A percentile compares a stretch with the other conserved stretches of the same genome.
These are phyloP conservation scores for Phylloporus sp. DNA, from an alignment of 768 basidiomycete species.

Conservation along the genomic window DNA sequence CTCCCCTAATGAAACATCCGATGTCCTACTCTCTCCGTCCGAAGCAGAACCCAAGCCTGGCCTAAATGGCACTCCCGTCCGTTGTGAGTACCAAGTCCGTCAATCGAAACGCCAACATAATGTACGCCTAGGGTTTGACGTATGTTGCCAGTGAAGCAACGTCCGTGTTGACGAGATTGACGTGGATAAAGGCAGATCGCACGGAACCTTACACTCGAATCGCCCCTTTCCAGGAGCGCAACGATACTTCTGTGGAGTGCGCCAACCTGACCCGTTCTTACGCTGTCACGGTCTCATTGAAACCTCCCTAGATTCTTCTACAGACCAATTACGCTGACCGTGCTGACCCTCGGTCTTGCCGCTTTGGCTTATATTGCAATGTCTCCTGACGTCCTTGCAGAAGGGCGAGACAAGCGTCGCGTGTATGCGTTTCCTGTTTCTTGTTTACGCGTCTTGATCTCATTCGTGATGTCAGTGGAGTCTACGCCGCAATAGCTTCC, in stretches of 20 bases:
- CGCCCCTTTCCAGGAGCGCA: constrained; percentile 75
- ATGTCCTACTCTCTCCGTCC: constrained; percentile 41
- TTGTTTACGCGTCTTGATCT: not conserved
- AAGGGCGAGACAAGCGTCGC: constrained; percentile 75
- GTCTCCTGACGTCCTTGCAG: constrained; percentile 77
- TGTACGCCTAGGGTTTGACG: constrained; percentile 68
- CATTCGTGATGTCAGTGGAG: constrained; percentile 45
- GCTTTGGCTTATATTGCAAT: constrained; percentile 78
- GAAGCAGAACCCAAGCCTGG: constrained; percentile 71
- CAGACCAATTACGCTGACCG: constrained; percentile 75
- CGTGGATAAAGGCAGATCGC: constrained; percentile 60
- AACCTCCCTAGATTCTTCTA: constrained; percentile 70
- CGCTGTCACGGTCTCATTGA: constrained; percentile 2
- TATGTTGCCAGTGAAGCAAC: constrained; percentile 39
- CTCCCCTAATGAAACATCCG: constrained; percentile 60
- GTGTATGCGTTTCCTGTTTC: constrained; percentile 46
- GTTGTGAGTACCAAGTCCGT: constrained; percentile 52
- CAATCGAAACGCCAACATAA: constrained; percentile 4
- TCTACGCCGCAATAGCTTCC: constrained; percentile 66
- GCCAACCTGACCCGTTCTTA: constrained; percentile 15
- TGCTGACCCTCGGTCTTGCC: constrained; percentile 60
- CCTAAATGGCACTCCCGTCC: constrained; percentile 66
- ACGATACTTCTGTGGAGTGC: constrained; percentile 80
- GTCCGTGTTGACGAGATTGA: constrained; percentile 15
- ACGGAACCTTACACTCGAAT: constrained; percentile 81